Percentiles rank a stretch among this genome's conserved stretches.
phyloP scores from a whole-genome alignment of 306 rosid genomes.

The Castanea mollissima region DNA sequence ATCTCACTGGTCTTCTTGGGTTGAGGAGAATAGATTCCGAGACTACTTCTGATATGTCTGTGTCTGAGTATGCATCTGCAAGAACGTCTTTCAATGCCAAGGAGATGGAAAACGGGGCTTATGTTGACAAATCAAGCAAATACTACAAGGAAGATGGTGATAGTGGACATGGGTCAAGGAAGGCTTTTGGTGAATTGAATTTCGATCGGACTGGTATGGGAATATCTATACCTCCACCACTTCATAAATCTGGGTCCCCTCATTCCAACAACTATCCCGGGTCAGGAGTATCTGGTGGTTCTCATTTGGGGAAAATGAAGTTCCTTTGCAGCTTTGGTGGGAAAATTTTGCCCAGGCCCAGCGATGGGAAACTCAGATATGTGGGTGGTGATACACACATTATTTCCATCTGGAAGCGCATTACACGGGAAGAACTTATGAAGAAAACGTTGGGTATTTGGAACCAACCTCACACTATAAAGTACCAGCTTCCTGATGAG shows the following conservation, averaged over 20 bases:
- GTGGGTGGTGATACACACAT: slow-evolving; percentile 78
- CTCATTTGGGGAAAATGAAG: slow-evolving; percentile 51
- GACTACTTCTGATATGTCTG: slow-evolving; percentile 47
- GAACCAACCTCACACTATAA: slow-evolving; percentile 62
- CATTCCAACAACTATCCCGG: slow-evolving; percentile 38
- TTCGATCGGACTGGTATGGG: slow-evolving; percentile 30
- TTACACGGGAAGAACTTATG: slow-evolving; percentile 58
- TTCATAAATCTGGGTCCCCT: slow-evolving; percentile 40
- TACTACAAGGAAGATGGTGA: slow-evolving; percentile 34
- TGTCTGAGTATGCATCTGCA: slow-evolving; percentile 29
- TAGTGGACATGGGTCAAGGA: slow-evolving; percentile 31
- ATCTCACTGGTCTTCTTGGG: slow-evolving; percentile 51
- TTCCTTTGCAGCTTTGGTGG: slow-evolving; percentile 80
- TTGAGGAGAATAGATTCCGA: slow-evolving; percentile 60
- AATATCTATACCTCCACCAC: slow-evolving; percentile 17
- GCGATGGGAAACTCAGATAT: slow-evolving; percentile 72
- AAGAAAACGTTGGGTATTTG: slow-evolving; percentile 60
- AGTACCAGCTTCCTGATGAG: slow-evolving; percentile 84
- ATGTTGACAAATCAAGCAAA: slow-evolving; percentile 30
- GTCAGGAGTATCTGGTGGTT: slow-evolving; percentile 39
- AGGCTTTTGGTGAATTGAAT: slow-evolving; percentile 40
- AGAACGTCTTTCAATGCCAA: slow-evolving; percentile 28
- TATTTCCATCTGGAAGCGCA: slow-evolving; percentile 47
- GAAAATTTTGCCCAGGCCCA: slow-evolving; percentile 67
- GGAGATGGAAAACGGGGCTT: slow-evolving; percentile 44